Percentiles rank a stretch among this genome's conserved stretches.
These are phyloP conservation scores for Pseudocercospora pini-densiflorae DNA, from an alignment of 2,329 filamentous ascomycete species.

Conservation along the genomic window DNA sequence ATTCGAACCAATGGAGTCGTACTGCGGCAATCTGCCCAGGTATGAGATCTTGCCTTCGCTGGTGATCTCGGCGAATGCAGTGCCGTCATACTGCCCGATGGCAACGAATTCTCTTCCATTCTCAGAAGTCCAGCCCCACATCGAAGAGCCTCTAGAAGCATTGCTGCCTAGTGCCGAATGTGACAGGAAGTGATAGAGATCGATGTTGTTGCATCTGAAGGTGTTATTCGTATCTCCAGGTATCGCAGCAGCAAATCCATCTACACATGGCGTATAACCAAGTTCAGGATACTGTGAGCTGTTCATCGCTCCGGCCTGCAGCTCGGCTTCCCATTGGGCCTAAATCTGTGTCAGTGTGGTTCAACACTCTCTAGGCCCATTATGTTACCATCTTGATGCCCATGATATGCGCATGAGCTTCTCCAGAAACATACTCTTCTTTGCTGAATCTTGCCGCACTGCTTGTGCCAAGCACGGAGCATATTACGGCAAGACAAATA, in stretches of 20 bases:
- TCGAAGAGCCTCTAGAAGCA: conserved; percentile 48
- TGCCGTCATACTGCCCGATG: conserved; percentile 60
- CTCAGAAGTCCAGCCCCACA: conserved; percentile 60
- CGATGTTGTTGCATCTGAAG: conserved; percentile 53
- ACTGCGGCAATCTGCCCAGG: conserved; percentile 58
- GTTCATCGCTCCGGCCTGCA: conserved; percentile 42
- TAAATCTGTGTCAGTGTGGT: not conserved
- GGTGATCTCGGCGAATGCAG: conserved; percentile 59
- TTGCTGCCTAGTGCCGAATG: conserved; percentile 59
- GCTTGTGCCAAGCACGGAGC: conserved; percentile 20
- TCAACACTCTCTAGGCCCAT: not conserved
- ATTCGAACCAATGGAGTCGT: conserved; percentile 47
- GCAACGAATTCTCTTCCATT: conserved; percentile 60
- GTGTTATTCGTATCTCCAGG: conserved; percentile 24
- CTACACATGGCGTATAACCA: conserved; percentile 38
- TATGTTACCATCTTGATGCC: conserved; percentile 31
- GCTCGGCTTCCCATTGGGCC: conserved; percentile 42
- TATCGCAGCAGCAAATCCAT: conserved; percentile 26
- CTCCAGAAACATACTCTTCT: conserved; percentile 29
- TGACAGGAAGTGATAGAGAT: conserved; percentile 60
- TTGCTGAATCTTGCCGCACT: conserved; percentile 21
- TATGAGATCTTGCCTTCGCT: conserved; percentile 57
- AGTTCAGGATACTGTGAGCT: conserved; percentile 45
- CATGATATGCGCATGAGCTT: conserved; percentile 30
- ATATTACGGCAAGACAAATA: conserved; percentile 13